Conservation (phyloP, 192 early-diverging fungal species). For the Podila minutissima region DNA sequence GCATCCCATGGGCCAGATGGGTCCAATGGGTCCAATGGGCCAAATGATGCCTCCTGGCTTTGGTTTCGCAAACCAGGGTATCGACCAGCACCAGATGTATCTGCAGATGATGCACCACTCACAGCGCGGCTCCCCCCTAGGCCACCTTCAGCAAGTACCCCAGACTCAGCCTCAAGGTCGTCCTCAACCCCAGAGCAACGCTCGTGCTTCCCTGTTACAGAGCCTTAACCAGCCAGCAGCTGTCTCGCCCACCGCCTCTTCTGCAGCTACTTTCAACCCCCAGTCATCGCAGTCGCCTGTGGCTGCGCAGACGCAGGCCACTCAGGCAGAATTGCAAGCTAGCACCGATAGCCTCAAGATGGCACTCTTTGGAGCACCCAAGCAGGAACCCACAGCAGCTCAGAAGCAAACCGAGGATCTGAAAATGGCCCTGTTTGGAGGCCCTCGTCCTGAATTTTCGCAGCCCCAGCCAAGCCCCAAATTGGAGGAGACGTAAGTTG, state of each 20-base stretch:
- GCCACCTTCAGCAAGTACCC: constrained; percentile 15
- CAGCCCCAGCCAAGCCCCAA: constrained; percentile 42
- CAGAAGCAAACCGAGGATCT: constrained; percentile 50
- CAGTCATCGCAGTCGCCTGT: constrained; percentile 1
- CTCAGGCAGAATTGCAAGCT: constrained; percentile 35
- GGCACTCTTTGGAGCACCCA: constrained; percentile 50
- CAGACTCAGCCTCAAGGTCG: constrained; percentile 23
- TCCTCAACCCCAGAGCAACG: constrained; percentile 36
- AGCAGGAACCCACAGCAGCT: constrained; percentile 24
- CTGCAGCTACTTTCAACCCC: constrained; percentile 16
- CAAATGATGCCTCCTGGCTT: constrained; percentile 44
- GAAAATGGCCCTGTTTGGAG: constrained; percentile 39
- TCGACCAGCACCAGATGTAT: constrained; percentile 43
- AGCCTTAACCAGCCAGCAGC: constrained; percentile 45
- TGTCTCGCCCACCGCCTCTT: constrained; percentile 20
- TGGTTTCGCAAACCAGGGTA: constrained; percentile 19
- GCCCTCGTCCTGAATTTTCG: constrained; percentile 29
- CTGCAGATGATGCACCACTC: constrained; percentile 33
- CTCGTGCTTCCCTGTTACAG: constrained; percentile 41
- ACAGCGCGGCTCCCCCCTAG: constrained; percentile 23
- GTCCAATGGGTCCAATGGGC: constrained; percentile 23
- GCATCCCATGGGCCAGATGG: constrained; percentile 28
- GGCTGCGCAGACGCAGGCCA: constrained; percentile 4
- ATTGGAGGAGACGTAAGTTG: constrained; percentile 42
- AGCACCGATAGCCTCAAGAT: constrained; percentile 54